A percentile compares a stretch with the other conserved stretches of the same genome.
Conservation (phyloP, 208 protist species). For the Herpetomonas samuelpessoai region DNA sequence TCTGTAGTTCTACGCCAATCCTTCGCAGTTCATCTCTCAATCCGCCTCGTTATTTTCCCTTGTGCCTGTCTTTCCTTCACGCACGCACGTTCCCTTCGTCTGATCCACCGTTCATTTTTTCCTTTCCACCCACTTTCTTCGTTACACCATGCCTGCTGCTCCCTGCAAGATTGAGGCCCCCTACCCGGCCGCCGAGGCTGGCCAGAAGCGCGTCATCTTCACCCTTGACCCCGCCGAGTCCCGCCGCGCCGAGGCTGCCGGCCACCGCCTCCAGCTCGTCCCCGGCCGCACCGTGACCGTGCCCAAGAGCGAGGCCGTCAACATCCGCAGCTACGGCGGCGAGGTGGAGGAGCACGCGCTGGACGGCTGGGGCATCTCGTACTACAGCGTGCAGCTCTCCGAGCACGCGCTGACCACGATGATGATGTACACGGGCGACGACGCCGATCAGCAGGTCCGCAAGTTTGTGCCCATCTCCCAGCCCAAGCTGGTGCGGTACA, state of each 20-base stretch:
- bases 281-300: slow-evolving; percentile 34
- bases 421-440: slow-evolving; percentile 19
- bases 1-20: too few relatives aligned
- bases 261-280: slow-evolving; percentile 54
- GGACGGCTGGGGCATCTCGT: slow-evolving; percentile 24
- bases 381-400: slow-evolving; percentile 43
- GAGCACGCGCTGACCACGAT: slow-evolving; percentile 16
- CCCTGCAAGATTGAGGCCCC: slow-evolving; percentile 27
- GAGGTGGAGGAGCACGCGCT: slow-evolving; percentile 21
- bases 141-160: slow-evolving; percentile 19
- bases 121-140: not conserved
- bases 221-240: slow-evolving; percentile 38
- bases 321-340: slow-evolving; percentile 23
- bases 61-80: too few relatives aligned
- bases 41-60: too few relatives aligned
- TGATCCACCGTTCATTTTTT: slow-evolving; percentile 5
- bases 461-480: slow-evolving; percentile 38
- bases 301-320: slow-evolving; percentile 22
- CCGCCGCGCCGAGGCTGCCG: slow-evolving; percentile 20
- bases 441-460: slow-evolving; percentile 17
- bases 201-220: slow-evolving; percentile 50
- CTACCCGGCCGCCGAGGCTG: slow-evolving; percentile 33
- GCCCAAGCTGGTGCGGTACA: slow-evolving; percentile 41
- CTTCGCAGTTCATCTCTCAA: too few relatives aligned
- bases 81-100: too few relatives aligned